Evolutionary conservation across 2,329 filamentous ascomycete genomes (phyloP).

Genomic region (Juglanconis oblonga): DNA sequence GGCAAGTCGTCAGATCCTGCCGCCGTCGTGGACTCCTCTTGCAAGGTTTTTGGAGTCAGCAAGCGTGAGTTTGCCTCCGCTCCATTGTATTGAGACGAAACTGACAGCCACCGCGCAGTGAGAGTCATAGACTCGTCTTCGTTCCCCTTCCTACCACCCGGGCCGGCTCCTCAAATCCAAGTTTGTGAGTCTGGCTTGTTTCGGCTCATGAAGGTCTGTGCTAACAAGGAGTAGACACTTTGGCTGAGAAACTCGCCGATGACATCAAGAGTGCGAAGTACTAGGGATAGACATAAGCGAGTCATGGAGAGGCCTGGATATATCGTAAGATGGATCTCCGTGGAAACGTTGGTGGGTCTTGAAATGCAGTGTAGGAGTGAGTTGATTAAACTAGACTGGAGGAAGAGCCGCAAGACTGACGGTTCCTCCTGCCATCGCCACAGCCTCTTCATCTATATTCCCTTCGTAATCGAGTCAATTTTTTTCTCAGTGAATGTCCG

Average conservation of each 20-base stretch:
- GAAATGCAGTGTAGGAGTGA: too few species aligned
- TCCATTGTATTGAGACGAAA: background rate
- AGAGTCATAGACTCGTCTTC: constrained; percentile 1
- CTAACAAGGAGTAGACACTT: background rate
- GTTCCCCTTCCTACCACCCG: constrained; percentile 6
- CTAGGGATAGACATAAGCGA: background rate
- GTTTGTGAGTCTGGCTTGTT: background rate
- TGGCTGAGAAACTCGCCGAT: constrained; percentile 13
- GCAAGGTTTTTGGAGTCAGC: constrained; percentile 3
- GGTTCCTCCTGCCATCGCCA: too few species aligned
- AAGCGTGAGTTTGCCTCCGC: background rate
- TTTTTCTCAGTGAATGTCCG: too few species aligned
- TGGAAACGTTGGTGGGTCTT: too few species aligned
- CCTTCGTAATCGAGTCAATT: too few species aligned
- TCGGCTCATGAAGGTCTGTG: background rate
- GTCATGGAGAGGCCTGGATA: too few species aligned
- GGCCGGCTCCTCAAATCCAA: constrained; percentile 5
- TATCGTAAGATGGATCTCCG: too few species aligned
- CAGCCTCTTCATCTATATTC: too few species aligned
- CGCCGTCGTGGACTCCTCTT: background rate
- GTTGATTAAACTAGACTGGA: too few species aligned
- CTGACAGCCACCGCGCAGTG: background rate
- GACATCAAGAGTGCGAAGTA: constrained; percentile 4
- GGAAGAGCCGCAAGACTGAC: too few species aligned
- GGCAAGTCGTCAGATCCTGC: constrained; percentile 21